Base-by-base conservation (phyloP, 2,329 filamentous ascomycete genomes). In the Amauroascus verrucosus region DNA sequence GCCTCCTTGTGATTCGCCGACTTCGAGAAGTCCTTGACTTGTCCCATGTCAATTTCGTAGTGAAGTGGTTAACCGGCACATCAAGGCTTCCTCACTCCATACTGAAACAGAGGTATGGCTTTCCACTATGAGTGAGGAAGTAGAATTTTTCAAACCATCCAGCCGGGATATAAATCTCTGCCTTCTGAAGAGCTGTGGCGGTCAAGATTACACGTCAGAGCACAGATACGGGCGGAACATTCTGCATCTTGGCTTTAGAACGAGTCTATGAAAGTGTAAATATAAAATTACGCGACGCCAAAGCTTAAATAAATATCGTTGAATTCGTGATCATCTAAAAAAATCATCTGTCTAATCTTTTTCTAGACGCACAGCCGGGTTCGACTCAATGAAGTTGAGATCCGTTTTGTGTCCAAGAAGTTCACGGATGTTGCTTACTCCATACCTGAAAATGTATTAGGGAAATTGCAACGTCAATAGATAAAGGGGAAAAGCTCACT, bases 321-420 rank as follows among this genome's bases (percentile, higher is more conserved):
- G 40, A 53, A 54, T 40, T 58, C 40, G 38, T 46, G 8, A 6
- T 28, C n/a, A 37, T 52, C 50, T 52, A 37, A 7, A n/a, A 45
- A 18, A 38, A 18, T 3, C 28, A 11, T 38, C 50, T 30, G 37
- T 68, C 65, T 82, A 91, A 62, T 88, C 80, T 75, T 89, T 91
- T 63, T 94, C 87, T 67, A 97, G 75, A 69, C 91, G 80, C 57
- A 97, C 90, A 18, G 91, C 93, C 9, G 91, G 84, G 71, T 95
- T 96, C 61, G 78, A 83, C 75, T 94, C 85, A 61, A 98, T 89
- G 74, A 96, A 96, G 65, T 83, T 83, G 66, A 97, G 73, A 72
- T 97, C 90, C 40, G 96, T 90, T 76, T 95, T 95, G 75, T 98
- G 91, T 13, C 91, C 91, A 52, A 98, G 75, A 64, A 96, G 73